phyloP scores from a whole-genome alignment of 2,329 filamentous ascomycete species.

The Curvularia verruculosa region DNA sequence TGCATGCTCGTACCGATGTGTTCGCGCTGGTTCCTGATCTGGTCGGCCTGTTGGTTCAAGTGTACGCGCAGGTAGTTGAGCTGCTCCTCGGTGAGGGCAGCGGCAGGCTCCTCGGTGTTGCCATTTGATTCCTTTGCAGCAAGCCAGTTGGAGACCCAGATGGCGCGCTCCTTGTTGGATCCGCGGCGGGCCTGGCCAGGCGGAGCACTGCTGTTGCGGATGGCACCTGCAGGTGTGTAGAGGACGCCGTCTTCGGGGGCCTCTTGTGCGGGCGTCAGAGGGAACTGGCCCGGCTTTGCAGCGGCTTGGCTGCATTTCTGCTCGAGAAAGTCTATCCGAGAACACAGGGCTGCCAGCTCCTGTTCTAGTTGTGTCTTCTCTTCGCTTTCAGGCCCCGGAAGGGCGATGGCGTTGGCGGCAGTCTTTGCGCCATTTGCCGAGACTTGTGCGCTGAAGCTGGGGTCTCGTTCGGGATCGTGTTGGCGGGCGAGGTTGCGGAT shows the following conservation, averaged over 20 bases:
- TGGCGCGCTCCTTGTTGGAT: slow-evolving; percentile 47
- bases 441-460: slow-evolving; percentile 53
- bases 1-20: slow-evolving; percentile 62
- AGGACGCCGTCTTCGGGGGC: slow-evolving; percentile 61
- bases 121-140: slow-evolving; percentile 60
- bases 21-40: slow-evolving; percentile 85
- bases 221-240: slow-evolving; percentile 50
- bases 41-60: slow-evolving; percentile 90
- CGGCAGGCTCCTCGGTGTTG: slow-evolving; percentile 53
- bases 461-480: slow-evolving; percentile 52
- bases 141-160: slow-evolving; percentile 59
- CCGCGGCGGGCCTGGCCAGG: slow-evolving; percentile 35
- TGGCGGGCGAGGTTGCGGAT: slow-evolving; percentile 58
- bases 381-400: slow-evolving; percentile 77
- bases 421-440: slow-evolving; percentile 39
- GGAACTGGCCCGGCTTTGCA: slow-evolving; percentile 63
- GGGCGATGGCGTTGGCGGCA: slow-evolving; percentile 63
- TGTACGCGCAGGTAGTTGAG: slow-evolving; percentile 86
- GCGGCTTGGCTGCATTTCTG: slow-evolving; percentile 72
- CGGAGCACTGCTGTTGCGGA: slow-evolving; percentile 41
- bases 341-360: slow-evolving; percentile 79
- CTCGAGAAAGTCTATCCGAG: slow-evolving; percentile 83
- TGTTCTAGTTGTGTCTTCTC: slow-evolving; percentile 81
- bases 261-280: slow-evolving; percentile 79
- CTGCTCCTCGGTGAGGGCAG: slow-evolving; percentile 77